Evolutionary conservation across 176 grass and related monocot species (phyloP).

Genomic region (Guadua angustifolia): DNA sequence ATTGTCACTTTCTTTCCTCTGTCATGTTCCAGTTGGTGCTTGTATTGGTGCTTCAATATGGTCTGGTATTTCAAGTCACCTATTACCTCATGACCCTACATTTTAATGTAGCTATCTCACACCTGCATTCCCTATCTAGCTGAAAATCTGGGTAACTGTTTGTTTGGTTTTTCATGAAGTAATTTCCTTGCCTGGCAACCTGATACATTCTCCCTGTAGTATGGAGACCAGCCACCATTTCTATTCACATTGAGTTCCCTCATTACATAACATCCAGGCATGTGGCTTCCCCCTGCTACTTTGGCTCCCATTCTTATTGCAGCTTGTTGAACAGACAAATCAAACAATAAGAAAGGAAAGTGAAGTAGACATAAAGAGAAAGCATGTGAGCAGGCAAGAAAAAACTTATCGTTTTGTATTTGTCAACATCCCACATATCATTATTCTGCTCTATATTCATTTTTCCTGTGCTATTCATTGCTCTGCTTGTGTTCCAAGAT

Average conservation of each 20-base stretch:
- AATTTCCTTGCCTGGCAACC: neutral
- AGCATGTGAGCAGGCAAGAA: neutral
- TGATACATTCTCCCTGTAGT: neutral
- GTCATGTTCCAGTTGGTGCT: no score
- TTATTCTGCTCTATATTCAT: no score
- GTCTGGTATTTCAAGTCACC: no score
- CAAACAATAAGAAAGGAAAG: neutral
- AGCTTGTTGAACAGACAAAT: neutral
- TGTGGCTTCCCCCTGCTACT: constrained; percentile 14
- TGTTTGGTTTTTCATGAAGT: neutral
- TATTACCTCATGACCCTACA: no score
- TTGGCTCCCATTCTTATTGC: constrained; percentile 7
- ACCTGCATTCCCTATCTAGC: no score
- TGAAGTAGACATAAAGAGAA: neutral
- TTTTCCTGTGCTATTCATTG: no score
- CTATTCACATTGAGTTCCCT: neutral
- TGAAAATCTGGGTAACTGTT: neutral
- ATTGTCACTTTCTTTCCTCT: no score
- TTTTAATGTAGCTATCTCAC: no score
- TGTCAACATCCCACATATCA: no score
- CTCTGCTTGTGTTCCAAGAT: no score
- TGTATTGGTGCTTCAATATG: no score
- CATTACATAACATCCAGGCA: neutral
- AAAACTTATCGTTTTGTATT: neutral
- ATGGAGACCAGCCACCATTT: constrained; percentile 10